These are phyloP conservation scores for Lactarius hatsudake DNA, from an alignment of 768 basidiomycete genomes.

Conservation along the genomic window DNA sequence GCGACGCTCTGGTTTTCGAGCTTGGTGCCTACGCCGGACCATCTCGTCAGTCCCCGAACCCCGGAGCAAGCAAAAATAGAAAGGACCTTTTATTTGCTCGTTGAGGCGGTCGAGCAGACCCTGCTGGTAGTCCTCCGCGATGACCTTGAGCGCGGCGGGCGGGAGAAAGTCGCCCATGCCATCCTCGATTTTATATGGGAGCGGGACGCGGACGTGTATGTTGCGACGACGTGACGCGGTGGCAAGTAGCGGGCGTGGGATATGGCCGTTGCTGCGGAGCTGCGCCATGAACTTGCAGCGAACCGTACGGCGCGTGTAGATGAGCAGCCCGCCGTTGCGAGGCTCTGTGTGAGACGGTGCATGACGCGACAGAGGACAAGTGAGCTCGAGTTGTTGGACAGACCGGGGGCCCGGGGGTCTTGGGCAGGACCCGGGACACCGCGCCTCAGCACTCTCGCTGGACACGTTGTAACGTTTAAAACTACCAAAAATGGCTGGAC, in stretches of 20 bases:
- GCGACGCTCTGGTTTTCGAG: slow-evolving; percentile 57
- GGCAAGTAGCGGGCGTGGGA: slow-evolving; percentile 2
- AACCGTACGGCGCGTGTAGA: background rate
- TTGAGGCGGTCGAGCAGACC: slow-evolving; percentile 78
- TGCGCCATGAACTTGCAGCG: background rate
- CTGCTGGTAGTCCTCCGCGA: slow-evolving; percentile 83
- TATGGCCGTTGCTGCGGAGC: background rate
- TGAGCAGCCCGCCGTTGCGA: slow-evolving; percentile 4
- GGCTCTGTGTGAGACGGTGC: slow-evolving; percentile 17
- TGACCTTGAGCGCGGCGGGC: slow-evolving; percentile 62
- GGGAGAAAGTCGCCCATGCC: slow-evolving; percentile 81
- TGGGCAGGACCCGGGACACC: background rate
- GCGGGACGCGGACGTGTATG: slow-evolving; percentile 50
- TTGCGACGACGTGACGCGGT: slow-evolving; percentile 32
- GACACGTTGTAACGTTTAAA: background rate
- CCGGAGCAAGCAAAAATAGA: background rate
- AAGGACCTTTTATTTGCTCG: slow-evolving; percentile 65
- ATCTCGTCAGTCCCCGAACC: slow-evolving; percentile 4
- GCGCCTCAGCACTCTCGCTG: background rate
- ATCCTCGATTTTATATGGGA: slow-evolving; percentile 64
- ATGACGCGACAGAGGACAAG: slow-evolving; percentile 5
- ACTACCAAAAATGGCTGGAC: slow-evolving; percentile 37
- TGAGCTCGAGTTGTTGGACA: background rate
- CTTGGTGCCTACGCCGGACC: slow-evolving; percentile 45
- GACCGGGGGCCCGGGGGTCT: background rate